Evolutionary conservation across 2,329 filamentous ascomycete species (phyloP).

Genomic region (Penicillium polonicum): DNA sequence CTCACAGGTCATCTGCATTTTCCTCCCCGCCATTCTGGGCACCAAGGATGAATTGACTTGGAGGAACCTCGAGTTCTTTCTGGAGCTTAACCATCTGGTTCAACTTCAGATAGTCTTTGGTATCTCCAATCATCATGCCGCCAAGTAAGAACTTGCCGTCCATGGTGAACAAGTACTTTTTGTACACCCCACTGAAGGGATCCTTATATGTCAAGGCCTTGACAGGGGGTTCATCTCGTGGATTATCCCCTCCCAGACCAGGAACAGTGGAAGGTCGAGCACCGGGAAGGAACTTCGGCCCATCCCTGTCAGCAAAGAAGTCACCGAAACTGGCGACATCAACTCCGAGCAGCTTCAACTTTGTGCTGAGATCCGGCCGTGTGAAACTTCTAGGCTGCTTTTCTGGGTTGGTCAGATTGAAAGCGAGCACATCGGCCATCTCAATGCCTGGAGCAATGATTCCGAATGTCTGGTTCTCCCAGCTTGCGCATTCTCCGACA

Average conservation of each 20-base stretch:
- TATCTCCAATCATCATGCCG: slow-evolving; percentile 98
- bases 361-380: slow-evolving; percentile 83
- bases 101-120: slow-evolving; percentile 83
- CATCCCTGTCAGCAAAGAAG: slow-evolving; percentile 86
- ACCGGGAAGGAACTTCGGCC: slow-evolving; percentile 70
- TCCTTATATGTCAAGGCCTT: slow-evolving; percentile 87
- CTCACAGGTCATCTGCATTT: slow-evolving; percentile 67
- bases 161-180: slow-evolving; percentile 87
- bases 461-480: slow-evolving; percentile 82
- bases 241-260: slow-evolving; percentile 47
- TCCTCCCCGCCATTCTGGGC: slow-evolving; percentile 72
- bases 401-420: slow-evolving; percentile 80
- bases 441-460: slow-evolving; percentile 87
- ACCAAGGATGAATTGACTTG: slow-evolving; percentile 80
- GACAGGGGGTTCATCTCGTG: slow-evolving; percentile 56
- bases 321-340: slow-evolving; percentile 93
- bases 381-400: slow-evolving; percentile 71
- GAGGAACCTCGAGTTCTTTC: slow-evolving; percentile 73
- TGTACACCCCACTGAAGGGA: slow-evolving; percentile 84
- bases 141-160: slow-evolving; percentile 88
- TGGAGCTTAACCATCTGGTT: slow-evolving; percentile 84
- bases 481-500: slow-evolving; percentile 87
- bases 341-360: slow-evolving; percentile 83
- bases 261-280: slow-evolving; percentile 42
- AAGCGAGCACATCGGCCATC: slow-evolving; percentile 88